These are phyloP conservation scores for Elsinoe batatas DNA, from an alignment of 2,329 filamentous ascomycete species.

Conservation along the genomic window DNA sequence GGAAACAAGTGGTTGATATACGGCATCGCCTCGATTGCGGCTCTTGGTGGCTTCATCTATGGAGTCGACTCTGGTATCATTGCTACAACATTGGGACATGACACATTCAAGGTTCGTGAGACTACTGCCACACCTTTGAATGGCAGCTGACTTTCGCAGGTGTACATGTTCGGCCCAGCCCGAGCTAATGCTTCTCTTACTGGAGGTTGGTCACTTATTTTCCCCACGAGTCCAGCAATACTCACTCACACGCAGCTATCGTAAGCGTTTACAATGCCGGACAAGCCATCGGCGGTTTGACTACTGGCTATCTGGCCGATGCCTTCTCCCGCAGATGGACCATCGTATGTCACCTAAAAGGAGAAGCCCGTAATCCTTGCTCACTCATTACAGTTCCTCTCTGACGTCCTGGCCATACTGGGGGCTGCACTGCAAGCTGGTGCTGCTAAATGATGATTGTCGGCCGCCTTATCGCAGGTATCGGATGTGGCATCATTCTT, in stretches of 20 bases:
- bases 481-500: conserved; percentile 21
- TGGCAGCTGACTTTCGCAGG: background rate
- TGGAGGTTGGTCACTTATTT: conserved; percentile 16
- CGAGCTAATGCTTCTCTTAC: conserved; percentile 22
- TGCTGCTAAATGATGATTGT: conserved; percentile 20
- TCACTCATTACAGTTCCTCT: background rate
- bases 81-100: conserved; percentile 27
- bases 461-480: conserved; percentile 23
- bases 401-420: conserved; percentile 16
- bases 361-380: background rate
- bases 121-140: no score
- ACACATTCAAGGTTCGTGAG: conserved; percentile 21
- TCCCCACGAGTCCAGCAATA: background rate
- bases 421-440: conserved; percentile 20
- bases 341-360: conserved; percentile 15
- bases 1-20: conserved; percentile 8
- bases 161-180: conserved; percentile 25
- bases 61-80: conserved; percentile 23
- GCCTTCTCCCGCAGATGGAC: conserved; percentile 29
- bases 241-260: conserved; percentile 17
- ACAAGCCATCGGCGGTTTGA: conserved; percentile 24
- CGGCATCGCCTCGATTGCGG: conserved; percentile 1
- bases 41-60: conserved; percentile 6
- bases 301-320: conserved; percentile 27
- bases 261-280: conserved; percentile 29